These are phyloP conservation scores for Trichomonascaceae sp. DNA, from an alignment of 1,139 yeast species.

Conservation along the genomic window DNA sequence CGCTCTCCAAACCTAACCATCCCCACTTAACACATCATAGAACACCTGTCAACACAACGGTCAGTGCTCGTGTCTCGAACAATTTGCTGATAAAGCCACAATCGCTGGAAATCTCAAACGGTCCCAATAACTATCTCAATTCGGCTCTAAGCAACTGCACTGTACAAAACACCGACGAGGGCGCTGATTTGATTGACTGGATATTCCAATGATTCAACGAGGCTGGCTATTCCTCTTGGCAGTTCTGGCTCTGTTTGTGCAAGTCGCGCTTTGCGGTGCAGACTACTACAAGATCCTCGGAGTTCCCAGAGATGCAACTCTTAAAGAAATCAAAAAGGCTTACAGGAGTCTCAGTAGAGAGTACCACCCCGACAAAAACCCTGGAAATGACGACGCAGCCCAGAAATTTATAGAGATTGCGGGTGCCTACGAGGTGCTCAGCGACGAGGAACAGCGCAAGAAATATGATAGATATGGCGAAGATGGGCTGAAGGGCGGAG, in stretches of 20 bases:
- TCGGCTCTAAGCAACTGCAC: too few relatives aligned
- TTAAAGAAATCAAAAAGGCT: slow-evolving; percentile 66
- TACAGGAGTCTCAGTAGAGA: slow-evolving; percentile 74
- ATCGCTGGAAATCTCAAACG: too few relatives aligned
- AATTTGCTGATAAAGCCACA: too few relatives aligned
- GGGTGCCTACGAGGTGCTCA: slow-evolving; percentile 82
- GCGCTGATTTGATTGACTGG: too few relatives aligned
- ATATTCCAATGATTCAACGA: too few relatives aligned
- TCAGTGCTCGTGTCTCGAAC: too few relatives aligned
- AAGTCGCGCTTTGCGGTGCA: slow-evolving; percentile 3
- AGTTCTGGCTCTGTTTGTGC: slow-evolving; percentile 3
- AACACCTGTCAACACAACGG: too few relatives aligned
- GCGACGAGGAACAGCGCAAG: slow-evolving; percentile 57
- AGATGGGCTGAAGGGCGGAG: slow-evolving; percentile 47
- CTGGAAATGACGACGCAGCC: slow-evolving; percentile 67
- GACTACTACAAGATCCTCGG: slow-evolving; percentile 39
- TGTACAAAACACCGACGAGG: too few relatives aligned
- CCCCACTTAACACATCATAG: too few relatives aligned
- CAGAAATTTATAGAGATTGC: slow-evolving; percentile 82
- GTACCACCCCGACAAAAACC: slow-evolving; percentile 92
- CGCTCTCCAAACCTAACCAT: too few relatives aligned
- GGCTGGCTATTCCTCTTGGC: neutral
- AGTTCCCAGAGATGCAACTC: slow-evolving; percentile 49
- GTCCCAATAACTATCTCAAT: too few relatives aligned
- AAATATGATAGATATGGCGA: slow-evolving; percentile 74